phyloP scores from a whole-genome alignment of 2,329 filamentous ascomycete species.

The Elsinoe perseae region DNA sequence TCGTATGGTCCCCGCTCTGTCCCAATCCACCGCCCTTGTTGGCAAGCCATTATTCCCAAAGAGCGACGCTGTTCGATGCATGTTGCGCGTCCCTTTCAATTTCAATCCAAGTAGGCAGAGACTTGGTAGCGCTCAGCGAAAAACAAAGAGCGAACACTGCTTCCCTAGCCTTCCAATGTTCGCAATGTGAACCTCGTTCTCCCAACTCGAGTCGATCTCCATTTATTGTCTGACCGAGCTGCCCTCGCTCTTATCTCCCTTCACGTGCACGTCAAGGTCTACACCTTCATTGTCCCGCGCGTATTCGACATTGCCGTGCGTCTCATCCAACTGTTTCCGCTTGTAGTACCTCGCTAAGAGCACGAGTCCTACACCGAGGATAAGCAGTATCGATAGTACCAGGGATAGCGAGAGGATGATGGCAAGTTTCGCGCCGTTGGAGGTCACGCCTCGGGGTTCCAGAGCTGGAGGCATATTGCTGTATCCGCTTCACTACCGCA shows the following conservation, averaged over 20 bases:
- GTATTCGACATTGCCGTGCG: conserved; percentile 5
- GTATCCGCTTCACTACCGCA: neutral
- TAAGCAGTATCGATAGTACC: conserved; percentile 5
- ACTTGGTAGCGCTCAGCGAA: too few relatives aligned
- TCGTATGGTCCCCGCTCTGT: too few relatives aligned
- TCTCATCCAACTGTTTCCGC: neutral
- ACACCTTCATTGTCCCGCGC: neutral
- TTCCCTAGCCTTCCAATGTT: neutral
- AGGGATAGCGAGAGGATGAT: conserved; percentile 12
- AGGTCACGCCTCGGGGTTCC: neutral
- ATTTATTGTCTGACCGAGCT: neutral
- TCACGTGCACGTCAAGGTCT: conserved; percentile 3
- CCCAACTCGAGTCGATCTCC: too few relatives aligned
- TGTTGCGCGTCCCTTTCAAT: too few relatives aligned
- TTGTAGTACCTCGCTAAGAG: conserved; percentile 7
- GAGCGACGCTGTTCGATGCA: too few relatives aligned
- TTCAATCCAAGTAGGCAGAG: too few relatives aligned
- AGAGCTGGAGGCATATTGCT: neutral
- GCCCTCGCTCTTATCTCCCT: neutral
- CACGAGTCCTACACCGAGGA: conserved; percentile 3
- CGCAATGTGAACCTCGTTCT: too few relatives aligned
- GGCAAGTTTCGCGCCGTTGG: conserved; percentile 9
- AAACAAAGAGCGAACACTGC: too few relatives aligned
- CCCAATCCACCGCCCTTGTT: too few relatives aligned
- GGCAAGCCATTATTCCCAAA: too few relatives aligned